phyloP scores from a whole-genome alignment of 495 filamentous ascomycete species.

The Daldinia caldariorum region DNA sequence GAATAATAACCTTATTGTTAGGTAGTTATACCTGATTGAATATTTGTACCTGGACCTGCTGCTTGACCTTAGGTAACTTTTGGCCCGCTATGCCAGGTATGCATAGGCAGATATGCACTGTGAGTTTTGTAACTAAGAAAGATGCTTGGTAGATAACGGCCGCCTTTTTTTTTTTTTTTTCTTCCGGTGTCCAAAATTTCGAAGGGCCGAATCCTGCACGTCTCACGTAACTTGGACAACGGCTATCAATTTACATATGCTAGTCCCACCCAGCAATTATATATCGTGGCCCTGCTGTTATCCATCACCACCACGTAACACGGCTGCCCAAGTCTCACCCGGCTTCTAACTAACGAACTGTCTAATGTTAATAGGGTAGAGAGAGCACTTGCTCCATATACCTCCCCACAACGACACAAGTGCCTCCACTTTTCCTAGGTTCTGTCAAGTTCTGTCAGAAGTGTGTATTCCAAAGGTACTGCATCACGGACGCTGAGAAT shows the following conservation, averaged over 20 bases:
- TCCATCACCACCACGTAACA: slow-evolving; percentile 39
- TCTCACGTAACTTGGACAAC: slow-evolving; percentile 33
- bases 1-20: no score
- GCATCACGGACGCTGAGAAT: slow-evolving; percentile 21
- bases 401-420: slow-evolving; percentile 17
- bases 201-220: slow-evolving; percentile 38
- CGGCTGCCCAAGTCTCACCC: slow-evolving; percentile 17
- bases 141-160: no score
- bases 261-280: slow-evolving; percentile 30
- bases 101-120: no score
- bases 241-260: slow-evolving; percentile 7
- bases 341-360: slow-evolving; percentile 7
- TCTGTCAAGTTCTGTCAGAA: slow-evolving; percentile 6
- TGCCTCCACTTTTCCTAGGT: slow-evolving; percentile 19
- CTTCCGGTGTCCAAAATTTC: slow-evolving; percentile 22
- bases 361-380: slow-evolving; percentile 21
- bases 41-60: no score
- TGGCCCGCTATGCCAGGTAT: neutral
- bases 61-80: no score
- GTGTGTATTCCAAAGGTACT: slow-evolving; percentile 26
- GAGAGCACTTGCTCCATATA: slow-evolving; percentile 27
- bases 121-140: no score
- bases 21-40: slow-evolving; percentile 15
- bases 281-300: slow-evolving; percentile 35
- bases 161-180: no score